Evolutionary conservation across 2,329 filamentous ascomycete genomes (phyloP).

Genomic region (Neopestalotiopsis sp.): DNA sequence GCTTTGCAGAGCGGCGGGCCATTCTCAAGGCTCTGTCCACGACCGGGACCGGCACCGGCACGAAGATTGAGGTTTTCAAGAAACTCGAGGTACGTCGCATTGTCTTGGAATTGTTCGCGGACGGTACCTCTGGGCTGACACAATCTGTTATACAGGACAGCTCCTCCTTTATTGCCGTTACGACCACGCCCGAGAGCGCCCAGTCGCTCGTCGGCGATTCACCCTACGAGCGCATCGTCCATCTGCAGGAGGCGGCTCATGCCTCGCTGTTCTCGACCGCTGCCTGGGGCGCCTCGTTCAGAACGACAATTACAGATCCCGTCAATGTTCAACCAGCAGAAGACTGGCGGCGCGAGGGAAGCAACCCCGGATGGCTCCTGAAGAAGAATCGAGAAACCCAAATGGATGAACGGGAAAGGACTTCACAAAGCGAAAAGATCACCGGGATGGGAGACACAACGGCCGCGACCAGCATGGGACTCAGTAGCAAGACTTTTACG

Average conservation of each 20-base stretch:
- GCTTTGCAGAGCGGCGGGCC: conserved; percentile 59
- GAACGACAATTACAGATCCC: conserved; percentile 32
- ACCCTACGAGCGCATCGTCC: conserved; percentile 53
- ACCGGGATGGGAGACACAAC: background rate
- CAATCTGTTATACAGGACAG: conserved; percentile 42
- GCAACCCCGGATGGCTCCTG: too few relatives aligned
- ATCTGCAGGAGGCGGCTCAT: conserved; percentile 28
- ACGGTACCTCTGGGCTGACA: background rate
- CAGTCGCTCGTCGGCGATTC: conserved; percentile 47
- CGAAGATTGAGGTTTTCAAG: conserved; percentile 58
- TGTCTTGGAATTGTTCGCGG: too few relatives aligned
- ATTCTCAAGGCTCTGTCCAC: conserved; percentile 58
- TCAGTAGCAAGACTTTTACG: conserved; percentile 31
- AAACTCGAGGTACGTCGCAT: conserved; percentile 44
- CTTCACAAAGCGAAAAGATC: background rate
- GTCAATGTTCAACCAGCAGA: conserved; percentile 24
- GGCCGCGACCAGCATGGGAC: background rate
- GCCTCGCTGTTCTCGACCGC: conserved; percentile 23
- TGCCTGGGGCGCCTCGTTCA: conserved; percentile 32
- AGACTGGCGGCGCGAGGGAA: background rate
- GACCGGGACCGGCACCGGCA: conserved; percentile 47
- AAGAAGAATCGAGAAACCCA: too few relatives aligned
- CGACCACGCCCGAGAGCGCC: conserved; percentile 46
- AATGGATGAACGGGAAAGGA: too few relatives aligned
- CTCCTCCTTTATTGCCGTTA: conserved; percentile 56